These are phyloP conservation scores for Dactylorhiza incarnata DNA, from an alignment of 106 monocot genomes.

Conservation along the genomic window DNA sequence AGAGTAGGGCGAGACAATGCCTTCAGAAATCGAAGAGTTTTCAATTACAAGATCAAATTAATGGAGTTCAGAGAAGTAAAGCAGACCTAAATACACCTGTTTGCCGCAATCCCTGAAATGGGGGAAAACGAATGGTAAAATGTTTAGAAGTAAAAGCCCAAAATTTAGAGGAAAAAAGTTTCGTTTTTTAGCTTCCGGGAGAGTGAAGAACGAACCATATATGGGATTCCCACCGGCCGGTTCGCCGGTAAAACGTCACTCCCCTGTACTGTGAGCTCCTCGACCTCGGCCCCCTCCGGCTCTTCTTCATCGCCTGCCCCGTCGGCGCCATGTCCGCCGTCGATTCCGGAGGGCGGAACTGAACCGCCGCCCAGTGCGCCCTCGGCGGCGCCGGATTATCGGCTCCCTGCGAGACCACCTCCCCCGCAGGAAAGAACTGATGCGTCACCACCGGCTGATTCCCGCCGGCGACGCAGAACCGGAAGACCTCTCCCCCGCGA, in stretches of 20 bases:
- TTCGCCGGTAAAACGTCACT: conserved; percentile 93
- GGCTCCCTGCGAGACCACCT: background rate
- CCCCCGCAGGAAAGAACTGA: conserved; percentile 48
- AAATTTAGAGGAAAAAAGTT: conserved; percentile 7
- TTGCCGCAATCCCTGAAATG: conserved; percentile 58
- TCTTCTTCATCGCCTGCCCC: conserved; percentile 30
- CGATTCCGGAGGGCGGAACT: conserved; percentile 19
- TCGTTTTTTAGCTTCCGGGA: background rate
- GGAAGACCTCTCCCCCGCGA: background rate
- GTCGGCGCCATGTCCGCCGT: conserved; percentile 3
- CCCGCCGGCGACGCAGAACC: background rate
- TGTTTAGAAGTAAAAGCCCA: background rate
- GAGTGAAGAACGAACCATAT: conserved; percentile 55
- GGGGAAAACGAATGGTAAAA: background rate
- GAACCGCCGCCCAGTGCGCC: conserved; percentile 33
- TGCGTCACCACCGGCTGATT: conserved; percentile 19
- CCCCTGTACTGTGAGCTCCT: conserved; percentile 95
- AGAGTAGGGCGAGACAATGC: conserved; percentile 1
- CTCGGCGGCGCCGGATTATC: background rate
- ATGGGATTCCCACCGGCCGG: conserved; percentile 98
- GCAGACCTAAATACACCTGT: conserved; percentile 51
- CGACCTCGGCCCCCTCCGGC: conserved; percentile 77
- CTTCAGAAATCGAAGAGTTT: background rate
- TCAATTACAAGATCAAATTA: background rate
- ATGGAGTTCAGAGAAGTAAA: background rate